Evolutionary conservation across 371 early-diverging fungal species (phyloP).

Genomic region (Mucor circinelloides): DNA sequence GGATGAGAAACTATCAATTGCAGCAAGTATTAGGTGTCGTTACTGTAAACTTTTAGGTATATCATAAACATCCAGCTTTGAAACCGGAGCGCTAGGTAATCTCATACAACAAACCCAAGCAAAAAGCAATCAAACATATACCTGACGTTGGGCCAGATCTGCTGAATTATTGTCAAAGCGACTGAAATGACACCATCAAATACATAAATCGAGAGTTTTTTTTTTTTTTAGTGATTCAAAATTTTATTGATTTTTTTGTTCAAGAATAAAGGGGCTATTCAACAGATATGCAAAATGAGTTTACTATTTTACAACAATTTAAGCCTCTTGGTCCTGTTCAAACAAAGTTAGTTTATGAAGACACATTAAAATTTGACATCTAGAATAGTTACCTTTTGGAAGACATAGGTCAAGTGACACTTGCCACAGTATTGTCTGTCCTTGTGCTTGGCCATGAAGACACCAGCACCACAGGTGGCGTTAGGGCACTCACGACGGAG

Average conservation of each 20-base stretch:
- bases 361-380: not conserved
- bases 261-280: not conserved
- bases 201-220: too few species aligned
- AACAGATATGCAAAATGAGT: not conserved
- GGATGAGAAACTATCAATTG: too few species aligned
- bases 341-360: not conserved
- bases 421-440: conserved; percentile 95
- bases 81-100: too few species aligned
- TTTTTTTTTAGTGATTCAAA: not conserved
- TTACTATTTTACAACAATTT: conserved; percentile 3
- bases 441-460: conserved; percentile 97
- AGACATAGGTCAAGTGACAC: conserved; percentile 58
- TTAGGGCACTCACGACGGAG: conserved; percentile 96
- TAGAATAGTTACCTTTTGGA: conserved; percentile 50
- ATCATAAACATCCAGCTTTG: too few species aligned
- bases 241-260: not conserved
- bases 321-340: conserved; percentile 9
- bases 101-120: too few species aligned
- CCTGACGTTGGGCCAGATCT: too few species aligned
- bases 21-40: too few species aligned
- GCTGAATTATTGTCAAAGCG: too few species aligned
- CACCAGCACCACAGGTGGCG: conserved; percentile 96
- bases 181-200: too few species aligned
- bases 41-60: too few species aligned
- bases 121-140: too few species aligned